phyloP scores from a whole-genome alignment of 176 grass and related monocot species.

The Guadua angustifolia region DNA sequence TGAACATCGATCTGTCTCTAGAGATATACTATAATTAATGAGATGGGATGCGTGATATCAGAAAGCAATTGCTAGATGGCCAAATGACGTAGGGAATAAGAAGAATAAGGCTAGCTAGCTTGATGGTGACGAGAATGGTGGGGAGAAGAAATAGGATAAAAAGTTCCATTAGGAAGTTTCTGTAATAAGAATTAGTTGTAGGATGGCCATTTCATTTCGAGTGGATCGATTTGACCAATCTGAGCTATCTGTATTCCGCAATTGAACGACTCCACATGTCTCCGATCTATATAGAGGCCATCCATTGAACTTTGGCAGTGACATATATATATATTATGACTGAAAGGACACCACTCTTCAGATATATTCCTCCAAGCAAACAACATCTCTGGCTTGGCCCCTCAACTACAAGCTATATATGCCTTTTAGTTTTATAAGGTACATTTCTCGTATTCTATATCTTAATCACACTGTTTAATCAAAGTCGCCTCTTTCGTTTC shows the following conservation, averaged over 20 bases:
- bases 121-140: not conserved
- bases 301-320: not conserved
- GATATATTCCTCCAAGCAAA: constrained; percentile 30
- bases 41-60: not conserved
- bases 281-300: not conserved
- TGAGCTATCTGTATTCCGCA: not conserved
- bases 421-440: not conserved
- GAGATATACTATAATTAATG: no score
- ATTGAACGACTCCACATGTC: not conserved
- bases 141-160: not conserved
- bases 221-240: constrained; percentile 31
- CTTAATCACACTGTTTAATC: not conserved
- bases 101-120: not conserved
- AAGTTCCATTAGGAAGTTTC: not conserved
- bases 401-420: not conserved
- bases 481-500: not conserved
- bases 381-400: not conserved
- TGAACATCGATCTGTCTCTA: not conserved
- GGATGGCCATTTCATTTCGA: not conserved
- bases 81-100: not conserved
- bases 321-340: not conserved
- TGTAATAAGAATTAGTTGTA: not conserved
- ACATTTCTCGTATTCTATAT: constrained; percentile 23
- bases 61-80: not conserved
- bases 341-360: constrained; percentile 2